phyloP scores from a whole-genome alignment of 305 asterid species.

The Solanum chacoense region DNA sequence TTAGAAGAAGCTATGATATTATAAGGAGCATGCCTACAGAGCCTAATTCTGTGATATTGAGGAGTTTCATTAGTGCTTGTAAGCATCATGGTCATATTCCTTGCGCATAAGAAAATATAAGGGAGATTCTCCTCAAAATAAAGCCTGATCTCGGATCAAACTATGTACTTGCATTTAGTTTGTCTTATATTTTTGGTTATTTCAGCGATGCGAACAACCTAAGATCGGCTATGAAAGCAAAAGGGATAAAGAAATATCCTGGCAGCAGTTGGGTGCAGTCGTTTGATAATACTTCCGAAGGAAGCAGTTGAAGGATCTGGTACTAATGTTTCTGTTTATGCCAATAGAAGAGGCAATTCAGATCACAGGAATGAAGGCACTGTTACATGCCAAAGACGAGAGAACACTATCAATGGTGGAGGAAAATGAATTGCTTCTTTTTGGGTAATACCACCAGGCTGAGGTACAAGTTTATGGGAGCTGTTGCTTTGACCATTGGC shows the following conservation, averaged over 20 bases:
- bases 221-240: slow-evolving; percentile 30
- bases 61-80: slow-evolving; percentile 65
- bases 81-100: slow-evolving; percentile 26
- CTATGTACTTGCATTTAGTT: slow-evolving; percentile 44
- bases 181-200: slow-evolving; percentile 19
- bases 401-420: too few relatives aligned
- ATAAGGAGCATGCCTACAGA: too few relatives aligned
- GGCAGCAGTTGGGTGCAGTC: too few relatives aligned
- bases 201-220: slow-evolving; percentile 12
- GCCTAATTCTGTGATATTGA: slow-evolving; percentile 26
- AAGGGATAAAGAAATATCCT: slow-evolving; percentile 39
- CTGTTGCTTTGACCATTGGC: not conserved
- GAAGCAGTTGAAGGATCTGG: too few relatives aligned
- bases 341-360: too few relatives aligned
- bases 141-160: slow-evolving; percentile 55
- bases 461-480: not conserved
- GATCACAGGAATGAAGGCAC: too few relatives aligned
- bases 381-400: too few relatives aligned
- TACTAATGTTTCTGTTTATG: too few relatives aligned
- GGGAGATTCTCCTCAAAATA: slow-evolving; percentile 28
- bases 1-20: too few relatives aligned
- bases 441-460: not conserved
- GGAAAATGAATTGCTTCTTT: not conserved
- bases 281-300: too few relatives aligned
- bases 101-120: slow-evolving; percentile 20